Conservation (phyloP, 768 basidiomycete genomes). For the Rhizopogon sp. region DNA sequence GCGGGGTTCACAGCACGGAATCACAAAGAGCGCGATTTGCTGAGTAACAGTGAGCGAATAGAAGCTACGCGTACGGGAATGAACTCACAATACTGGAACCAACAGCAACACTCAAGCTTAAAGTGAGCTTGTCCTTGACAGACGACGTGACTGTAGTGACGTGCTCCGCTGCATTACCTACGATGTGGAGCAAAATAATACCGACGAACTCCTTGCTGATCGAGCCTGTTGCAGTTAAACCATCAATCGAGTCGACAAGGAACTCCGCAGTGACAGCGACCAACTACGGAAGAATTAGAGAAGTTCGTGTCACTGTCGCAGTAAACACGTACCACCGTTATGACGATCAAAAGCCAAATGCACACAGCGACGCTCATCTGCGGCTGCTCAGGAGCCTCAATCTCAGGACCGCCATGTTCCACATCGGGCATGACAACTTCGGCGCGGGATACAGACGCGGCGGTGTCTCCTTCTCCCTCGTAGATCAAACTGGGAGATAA, state of each 20-base stretch:
- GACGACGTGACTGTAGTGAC: slow-evolving; percentile 90
- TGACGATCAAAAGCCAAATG: slow-evolving; percentile 44
- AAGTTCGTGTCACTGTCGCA: not conserved
- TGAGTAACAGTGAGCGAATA: slow-evolving; percentile 19
- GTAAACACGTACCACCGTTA: slow-evolving; percentile 53
- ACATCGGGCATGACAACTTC: not conserved
- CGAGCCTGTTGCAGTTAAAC: slow-evolving; percentile 48
- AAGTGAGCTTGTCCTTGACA: slow-evolving; percentile 82
- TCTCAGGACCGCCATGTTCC: slow-evolving; percentile 2
- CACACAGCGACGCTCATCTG: slow-evolving; percentile 53
- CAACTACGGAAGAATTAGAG: slow-evolving; percentile 25
- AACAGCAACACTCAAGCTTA: slow-evolving; percentile 84
- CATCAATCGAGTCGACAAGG: slow-evolving; percentile 79
- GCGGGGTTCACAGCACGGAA: slow-evolving; percentile 35
- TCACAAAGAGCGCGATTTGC: slow-evolving; percentile 72
- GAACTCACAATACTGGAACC: slow-evolving; percentile 74
- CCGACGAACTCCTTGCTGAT: slow-evolving; percentile 85
- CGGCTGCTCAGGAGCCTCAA: slow-evolving; percentile 32
- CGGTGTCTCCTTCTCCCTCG: too few species aligned
- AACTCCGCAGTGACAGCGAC: slow-evolving; percentile 57
- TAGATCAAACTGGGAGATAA: too few species aligned
- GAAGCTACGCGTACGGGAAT: not conserved
- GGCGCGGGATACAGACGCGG: too few species aligned
- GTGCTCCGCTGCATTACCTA: slow-evolving; percentile 89
- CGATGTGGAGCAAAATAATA: slow-evolving; percentile 86